Conservation (phyloP, 208 protist species). For the Trypanosoma congolense region DNA sequence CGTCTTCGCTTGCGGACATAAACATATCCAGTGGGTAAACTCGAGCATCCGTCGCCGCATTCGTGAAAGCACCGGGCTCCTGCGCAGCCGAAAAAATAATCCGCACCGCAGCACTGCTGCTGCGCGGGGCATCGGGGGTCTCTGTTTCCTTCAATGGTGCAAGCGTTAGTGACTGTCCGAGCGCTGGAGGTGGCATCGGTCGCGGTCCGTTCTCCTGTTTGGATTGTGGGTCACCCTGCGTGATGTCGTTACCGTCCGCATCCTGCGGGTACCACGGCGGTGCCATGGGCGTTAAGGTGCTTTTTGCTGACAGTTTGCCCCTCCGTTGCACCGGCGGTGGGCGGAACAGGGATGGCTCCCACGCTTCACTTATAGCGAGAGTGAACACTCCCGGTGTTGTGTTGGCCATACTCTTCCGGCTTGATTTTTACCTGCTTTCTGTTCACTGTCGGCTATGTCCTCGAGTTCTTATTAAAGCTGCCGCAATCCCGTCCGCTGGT, state of each 20-base stretch:
- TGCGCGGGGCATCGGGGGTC: constrained; percentile 23
- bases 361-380: constrained; percentile 52
- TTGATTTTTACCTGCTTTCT: not conserved
- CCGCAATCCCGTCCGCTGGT: no score
- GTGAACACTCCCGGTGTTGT: constrained; percentile 28
- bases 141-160: constrained; percentile 13
- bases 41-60: constrained; percentile 33
- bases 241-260: not conserved
- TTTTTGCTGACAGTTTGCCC: constrained; percentile 34
- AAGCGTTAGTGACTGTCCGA: constrained; percentile 40
- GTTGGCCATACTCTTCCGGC: constrained; percentile 25
- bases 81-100: constrained; percentile 45
- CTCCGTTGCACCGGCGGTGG: constrained; percentile 44
- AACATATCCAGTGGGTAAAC: constrained; percentile 83
- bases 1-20: constrained; percentile 65
- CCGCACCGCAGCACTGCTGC: constrained; percentile 41
- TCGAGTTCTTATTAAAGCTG: no score
- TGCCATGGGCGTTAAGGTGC: constrained; percentile 41
- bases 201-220: constrained; percentile 21
- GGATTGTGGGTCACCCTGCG: constrained; percentile 12
- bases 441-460: constrained; percentile 15
- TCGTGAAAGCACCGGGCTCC: constrained; percentile 61
- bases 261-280: constrained; percentile 43
- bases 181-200: constrained; percentile 42
- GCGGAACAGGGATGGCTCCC: constrained; percentile 61